phyloP scores from a whole-genome alignment of 164 flowering plant genomes.

The grape (Vitis vinifera) region DNA sequence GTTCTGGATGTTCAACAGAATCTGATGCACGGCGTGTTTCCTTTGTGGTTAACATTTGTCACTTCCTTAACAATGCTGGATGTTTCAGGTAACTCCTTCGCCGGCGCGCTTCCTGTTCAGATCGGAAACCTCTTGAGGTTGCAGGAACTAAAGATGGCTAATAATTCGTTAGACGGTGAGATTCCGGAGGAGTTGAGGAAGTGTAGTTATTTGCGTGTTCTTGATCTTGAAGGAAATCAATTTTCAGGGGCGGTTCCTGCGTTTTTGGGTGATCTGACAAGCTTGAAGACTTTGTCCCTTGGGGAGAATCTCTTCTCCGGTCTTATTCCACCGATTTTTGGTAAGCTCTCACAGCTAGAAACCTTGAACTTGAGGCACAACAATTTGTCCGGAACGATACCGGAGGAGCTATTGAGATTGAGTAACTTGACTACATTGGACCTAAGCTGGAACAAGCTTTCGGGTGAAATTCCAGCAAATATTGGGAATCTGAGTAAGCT shows the following conservation, averaged over 20 bases:
- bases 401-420: conserved; percentile 31
- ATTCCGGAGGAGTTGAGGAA: conserved; percentile 44
- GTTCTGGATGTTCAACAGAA: conserved; percentile 64
- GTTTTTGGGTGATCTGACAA: conserved; percentile 36
- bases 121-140: conserved; percentile 44
- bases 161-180: conserved; percentile 46
- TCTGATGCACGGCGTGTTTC: conserved; percentile 54
- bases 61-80: conserved; percentile 37
- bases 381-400: conserved; percentile 34
- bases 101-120: conserved; percentile 44
- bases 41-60: conserved; percentile 49
- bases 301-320: conserved; percentile 48
- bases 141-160: conserved; percentile 60
- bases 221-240: conserved; percentile 47
- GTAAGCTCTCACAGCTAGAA: conserved; percentile 28
- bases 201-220: conserved; percentile 30
- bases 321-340: conserved; percentile 33
- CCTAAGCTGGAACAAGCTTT: conserved; percentile 44
- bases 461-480: conserved; percentile 32
- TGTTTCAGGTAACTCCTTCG: conserved; percentile 51
- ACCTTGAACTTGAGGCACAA: conserved; percentile 36
- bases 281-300: conserved; percentile 32
- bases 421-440: conserved; percentile 47
- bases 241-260: conserved; percentile 40
- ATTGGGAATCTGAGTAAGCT: conserved; percentile 42